phyloP scores from a whole-genome alignment of 768 basidiomycete species.

The Rhodotorula taiwanensis region DNA sequence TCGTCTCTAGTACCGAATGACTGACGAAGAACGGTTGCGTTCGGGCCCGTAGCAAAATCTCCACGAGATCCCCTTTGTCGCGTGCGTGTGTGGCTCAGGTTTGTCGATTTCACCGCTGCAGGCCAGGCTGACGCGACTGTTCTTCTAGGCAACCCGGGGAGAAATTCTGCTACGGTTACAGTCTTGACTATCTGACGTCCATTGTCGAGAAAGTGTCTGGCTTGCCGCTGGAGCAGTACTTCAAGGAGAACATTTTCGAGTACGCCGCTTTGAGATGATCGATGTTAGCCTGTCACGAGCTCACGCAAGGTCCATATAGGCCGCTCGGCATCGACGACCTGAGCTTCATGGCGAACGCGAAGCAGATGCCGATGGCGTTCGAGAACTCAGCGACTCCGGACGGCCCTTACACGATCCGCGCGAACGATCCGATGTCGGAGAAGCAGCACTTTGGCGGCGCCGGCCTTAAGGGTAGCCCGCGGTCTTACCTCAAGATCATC shows the following conservation, averaged over 20 bases:
- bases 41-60: not conserved
- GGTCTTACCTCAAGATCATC: slow-evolving; percentile 40
- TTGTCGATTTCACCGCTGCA: too few relatives aligned
- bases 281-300: not conserved
- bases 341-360: slow-evolving; percentile 36
- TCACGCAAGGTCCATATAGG: not conserved
- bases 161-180: slow-evolving; percentile 33
- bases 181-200: slow-evolving; percentile 42
- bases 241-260: slow-evolving; percentile 42
- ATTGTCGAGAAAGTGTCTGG: slow-evolving; percentile 41
- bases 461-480: slow-evolving; percentile 39
- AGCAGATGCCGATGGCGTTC: slow-evolving; percentile 6
- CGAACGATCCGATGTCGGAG: slow-evolving; percentile 15
- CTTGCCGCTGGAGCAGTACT: slow-evolving; percentile 40
- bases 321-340: slow-evolving; percentile 41
- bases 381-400: not conserved
- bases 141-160: not conserved
- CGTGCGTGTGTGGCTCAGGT: not conserved
- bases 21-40: too few relatives aligned
- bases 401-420: slow-evolving; percentile 9
- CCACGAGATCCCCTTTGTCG: not conserved
- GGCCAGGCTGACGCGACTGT: too few relatives aligned
- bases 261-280: not conserved
- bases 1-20: too few relatives aligned
- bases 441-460: slow-evolving; percentile 29